Percentiles rank a stretch among this genome's conserved stretches.
phyloP scores from a whole-genome alignment of 1,139 yeast genomes.

The Protomyces macrosporus region DNA sequence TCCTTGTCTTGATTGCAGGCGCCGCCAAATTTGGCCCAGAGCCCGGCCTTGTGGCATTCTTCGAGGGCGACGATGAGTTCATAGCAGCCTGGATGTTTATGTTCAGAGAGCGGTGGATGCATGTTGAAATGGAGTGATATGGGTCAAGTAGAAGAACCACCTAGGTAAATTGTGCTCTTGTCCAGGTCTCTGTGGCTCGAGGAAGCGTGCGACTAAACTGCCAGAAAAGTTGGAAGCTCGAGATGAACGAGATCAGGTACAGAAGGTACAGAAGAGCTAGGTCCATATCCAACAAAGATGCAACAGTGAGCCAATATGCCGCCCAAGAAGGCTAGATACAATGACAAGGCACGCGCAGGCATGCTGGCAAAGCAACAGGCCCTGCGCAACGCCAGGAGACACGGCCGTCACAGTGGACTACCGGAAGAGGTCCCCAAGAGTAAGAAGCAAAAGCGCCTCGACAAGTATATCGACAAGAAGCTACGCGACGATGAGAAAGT shows the following conservation, averaged over 20 bases:
- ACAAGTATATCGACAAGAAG: constrained; percentile 66
- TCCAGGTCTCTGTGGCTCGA: too few relatives aligned
- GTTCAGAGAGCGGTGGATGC: constrained; percentile 25
- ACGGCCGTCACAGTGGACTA: constrained; percentile 54
- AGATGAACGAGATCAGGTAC: not conserved
- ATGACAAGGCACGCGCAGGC: constrained; percentile 81
- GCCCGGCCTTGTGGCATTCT: constrained; percentile 20
- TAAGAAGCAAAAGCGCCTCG: constrained; percentile 61
- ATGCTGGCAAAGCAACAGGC: constrained; percentile 76
- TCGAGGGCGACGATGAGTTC: constrained; percentile 22
- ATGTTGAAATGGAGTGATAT: not conserved
- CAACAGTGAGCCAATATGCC: not conserved
- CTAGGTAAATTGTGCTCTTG: too few relatives aligned
- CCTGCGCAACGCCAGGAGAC: constrained; percentile 59
- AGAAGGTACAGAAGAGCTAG: too few relatives aligned
- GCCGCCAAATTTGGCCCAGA: constrained; percentile 16
- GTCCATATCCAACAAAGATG: too few relatives aligned
- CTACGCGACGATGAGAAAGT: constrained; percentile 84
- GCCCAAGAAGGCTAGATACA: constrained; percentile 46
- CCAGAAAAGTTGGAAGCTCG: not conserved
- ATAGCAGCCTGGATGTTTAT: constrained; percentile 26
- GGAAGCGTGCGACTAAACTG: not conserved
- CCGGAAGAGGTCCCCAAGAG: constrained; percentile 40
- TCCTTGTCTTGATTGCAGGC: constrained; percentile 21
- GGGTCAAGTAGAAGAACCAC: too few relatives aligned